Base-by-base conservation (phyloP, 2,329 filamentous ascomycete genomes). In the Xylariales sp. region DNA sequence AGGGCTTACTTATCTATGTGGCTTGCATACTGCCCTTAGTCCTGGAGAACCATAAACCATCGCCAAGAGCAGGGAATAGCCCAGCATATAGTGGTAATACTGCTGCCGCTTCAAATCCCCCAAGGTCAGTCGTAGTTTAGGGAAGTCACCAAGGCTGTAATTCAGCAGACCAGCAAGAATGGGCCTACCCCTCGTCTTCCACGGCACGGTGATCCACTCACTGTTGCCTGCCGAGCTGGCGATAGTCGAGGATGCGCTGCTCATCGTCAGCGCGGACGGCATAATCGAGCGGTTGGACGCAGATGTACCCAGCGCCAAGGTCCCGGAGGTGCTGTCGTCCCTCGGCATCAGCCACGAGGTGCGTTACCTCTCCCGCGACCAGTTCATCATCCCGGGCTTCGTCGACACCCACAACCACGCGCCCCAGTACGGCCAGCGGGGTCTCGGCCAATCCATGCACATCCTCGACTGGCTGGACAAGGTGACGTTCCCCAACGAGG, bases 401-500 rank as follows among this genome's bases (percentile, higher is more conserved):
- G 62, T 85, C 37, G 81, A 85, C 60, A 83, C 79, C 2, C 81
- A 85, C 56, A 82, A 81, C 43, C 81, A 85, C 50, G 81, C 81
- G 0, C 80, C 81, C 27, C 70, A 76, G 47, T 74, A 67, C 65
- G 57, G 66, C n/a, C 63, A 66, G 54, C 57, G 65, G 27, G 63
- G 69, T 18, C 53, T 70, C 5, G 64, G 65, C 10, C 64, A 69
- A 43, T 60, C 68, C 15, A 55, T 69, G 49, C 62, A 72, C 41
- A 69, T 74, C 43, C 60, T 44, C 7, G 39, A 39, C 50, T 85
- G 81, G 81, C 65, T 85, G 2, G 66, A 76, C 23, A 56, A 72
- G n/a, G 65, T 81, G 18, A 85, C 81, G 0, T 85, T 83, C 47
- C 77, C 75, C 2, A 70, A 77, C 44, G 81, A 85, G 55, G 72